phyloP scores from a whole-genome alignment of 495 filamentous ascomycete species.

The Penicillium daleae region DNA sequence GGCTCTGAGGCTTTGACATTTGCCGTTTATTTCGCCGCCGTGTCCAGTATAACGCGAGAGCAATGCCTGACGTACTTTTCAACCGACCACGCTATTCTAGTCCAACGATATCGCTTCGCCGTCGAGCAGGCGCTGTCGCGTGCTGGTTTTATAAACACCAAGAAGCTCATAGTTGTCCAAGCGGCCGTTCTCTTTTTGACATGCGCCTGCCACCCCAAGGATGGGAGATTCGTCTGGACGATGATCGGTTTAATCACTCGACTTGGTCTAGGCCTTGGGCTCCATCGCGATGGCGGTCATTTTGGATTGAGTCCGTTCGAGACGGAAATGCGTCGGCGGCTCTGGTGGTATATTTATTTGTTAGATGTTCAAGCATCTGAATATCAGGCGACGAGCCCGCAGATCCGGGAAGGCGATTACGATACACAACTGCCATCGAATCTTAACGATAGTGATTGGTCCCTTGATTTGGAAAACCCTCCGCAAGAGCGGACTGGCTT shows the following conservation, averaged over 20 bases:
- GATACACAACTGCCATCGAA: constrained; percentile 14
- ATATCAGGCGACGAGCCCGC: constrained; percentile 8
- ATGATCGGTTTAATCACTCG: constrained; percentile 65
- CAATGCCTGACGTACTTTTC: constrained; percentile 23
- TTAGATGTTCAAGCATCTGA: constrained; percentile 17
- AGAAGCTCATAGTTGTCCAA: constrained; percentile 66
- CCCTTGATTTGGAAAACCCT: constrained; percentile 22
- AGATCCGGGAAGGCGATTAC: constrained; percentile 6
- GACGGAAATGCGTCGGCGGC: constrained; percentile 21
- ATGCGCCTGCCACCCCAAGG: constrained; percentile 57
- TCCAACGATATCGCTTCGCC: constrained; percentile 67
- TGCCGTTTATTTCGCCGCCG: constrained; percentile 70
- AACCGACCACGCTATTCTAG: constrained; percentile 31
- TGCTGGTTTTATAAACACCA: constrained; percentile 65
- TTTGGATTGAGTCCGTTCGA: constrained; percentile 39
- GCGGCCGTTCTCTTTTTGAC: constrained; percentile 68
- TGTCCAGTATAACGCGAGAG: constrained; percentile 60
- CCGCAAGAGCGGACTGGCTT: constrained; percentile 54
- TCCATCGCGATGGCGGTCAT: constrained; percentile 69
- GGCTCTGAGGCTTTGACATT: constrained; percentile 68
- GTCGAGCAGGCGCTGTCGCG: constrained; percentile 68
- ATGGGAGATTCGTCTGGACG: constrained; percentile 58
- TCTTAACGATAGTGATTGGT: constrained; percentile 22
- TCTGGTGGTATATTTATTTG: constrained; percentile 20
- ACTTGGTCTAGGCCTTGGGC: constrained; percentile 69